These are phyloP conservation scores for Phytomonas sp. DNA, from an alignment of 208 protist species.

Conservation along the genomic window DNA sequence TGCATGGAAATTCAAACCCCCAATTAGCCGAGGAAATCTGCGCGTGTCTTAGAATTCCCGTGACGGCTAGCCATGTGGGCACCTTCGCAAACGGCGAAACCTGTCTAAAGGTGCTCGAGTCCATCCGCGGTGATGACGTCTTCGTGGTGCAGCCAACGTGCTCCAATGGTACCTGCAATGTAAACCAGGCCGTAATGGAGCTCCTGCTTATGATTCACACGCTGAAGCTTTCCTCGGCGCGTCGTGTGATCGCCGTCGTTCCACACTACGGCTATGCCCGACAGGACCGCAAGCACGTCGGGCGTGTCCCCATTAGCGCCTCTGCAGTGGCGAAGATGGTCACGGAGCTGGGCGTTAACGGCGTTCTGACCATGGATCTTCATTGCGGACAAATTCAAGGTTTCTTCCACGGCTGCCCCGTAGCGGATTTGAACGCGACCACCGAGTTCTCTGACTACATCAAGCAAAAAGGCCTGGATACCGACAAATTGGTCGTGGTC, in stretches of 20 bases:
- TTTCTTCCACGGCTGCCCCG: conserved; percentile 92
- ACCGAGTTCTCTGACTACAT: conserved; percentile 84
- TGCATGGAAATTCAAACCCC: conserved; percentile 83
- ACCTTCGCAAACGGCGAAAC: conserved; percentile 86
- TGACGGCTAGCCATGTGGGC: conserved; percentile 63
- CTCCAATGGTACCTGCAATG: conserved; percentile 67
- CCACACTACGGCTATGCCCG: conserved; percentile 94
- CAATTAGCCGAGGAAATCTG: conserved; percentile 79
- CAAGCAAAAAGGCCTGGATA: conserved; percentile 63
- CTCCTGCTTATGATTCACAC: conserved; percentile 92
- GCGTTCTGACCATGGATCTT: conserved; percentile 92
- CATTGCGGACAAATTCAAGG: conserved; percentile 94
- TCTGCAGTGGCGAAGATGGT: conserved; percentile 92
- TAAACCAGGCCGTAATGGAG: conserved; percentile 94
- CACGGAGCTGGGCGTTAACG: conserved; percentile 83
- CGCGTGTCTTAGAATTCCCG: conserved; percentile 54
- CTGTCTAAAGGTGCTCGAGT: conserved; percentile 79
- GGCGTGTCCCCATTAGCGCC: conserved; percentile 94
- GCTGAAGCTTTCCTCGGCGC: conserved; percentile 82
- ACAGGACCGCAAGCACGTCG: conserved; percentile 94
- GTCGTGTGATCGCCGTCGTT: conserved; percentile 91
- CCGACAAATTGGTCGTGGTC: conserved; percentile 84
- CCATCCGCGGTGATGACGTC: conserved; percentile 90
- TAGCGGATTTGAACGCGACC: conserved; percentile 86
- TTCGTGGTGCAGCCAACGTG: conserved; percentile 95